Conservation (phyloP, 352 stramenopile species). For the Pilasporangium apinafurcum region DNA sequence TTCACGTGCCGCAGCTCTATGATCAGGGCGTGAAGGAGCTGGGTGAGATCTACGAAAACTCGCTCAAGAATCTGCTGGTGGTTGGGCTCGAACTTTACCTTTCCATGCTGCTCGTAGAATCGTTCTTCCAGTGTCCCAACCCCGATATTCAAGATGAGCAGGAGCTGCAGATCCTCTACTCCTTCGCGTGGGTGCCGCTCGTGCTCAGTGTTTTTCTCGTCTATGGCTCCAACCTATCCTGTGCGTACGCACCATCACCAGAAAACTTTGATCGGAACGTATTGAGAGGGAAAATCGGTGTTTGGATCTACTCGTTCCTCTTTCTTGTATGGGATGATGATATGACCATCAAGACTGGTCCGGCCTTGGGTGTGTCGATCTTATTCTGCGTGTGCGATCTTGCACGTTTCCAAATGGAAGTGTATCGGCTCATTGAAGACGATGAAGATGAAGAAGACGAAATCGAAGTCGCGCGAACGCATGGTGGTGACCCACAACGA, state of each 20-base stretch:
- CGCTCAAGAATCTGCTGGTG: constrained; percentile 55
- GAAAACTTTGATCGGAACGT: constrained; percentile 66
- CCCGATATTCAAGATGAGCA: constrained; percentile 38
- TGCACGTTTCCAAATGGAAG: constrained; percentile 67
- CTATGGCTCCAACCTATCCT: constrained; percentile 43
- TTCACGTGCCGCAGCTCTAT: constrained; percentile 23
- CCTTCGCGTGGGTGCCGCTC: constrained; percentile 52
- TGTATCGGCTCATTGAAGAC: constrained; percentile 57
- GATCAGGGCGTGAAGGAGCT: constrained; percentile 31
- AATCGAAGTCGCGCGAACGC: constrained; percentile 2
- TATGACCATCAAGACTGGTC: constrained; percentile 67
- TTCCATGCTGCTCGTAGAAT: constrained; percentile 57
- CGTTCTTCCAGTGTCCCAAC: constrained; percentile 66
- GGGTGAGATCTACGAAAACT: constrained; percentile 35
- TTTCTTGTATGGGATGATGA: constrained; percentile 67
- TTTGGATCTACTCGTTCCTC: constrained; percentile 47
- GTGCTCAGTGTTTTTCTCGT: constrained; percentile 33
- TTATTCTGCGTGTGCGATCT: constrained; percentile 68
- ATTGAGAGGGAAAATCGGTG: constrained; percentile 61
- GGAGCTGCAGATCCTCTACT: constrained; percentile 67
- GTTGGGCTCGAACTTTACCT: constrained; percentile 65
- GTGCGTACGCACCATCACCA: constrained; percentile 30
- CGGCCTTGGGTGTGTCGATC: constrained; percentile 56
- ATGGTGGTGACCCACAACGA: constrained; percentile 3
- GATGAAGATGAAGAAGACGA: constrained; percentile 20